Conservation (phyloP, 768 basidiomycete species). For the Mycena galericulata region DNA sequence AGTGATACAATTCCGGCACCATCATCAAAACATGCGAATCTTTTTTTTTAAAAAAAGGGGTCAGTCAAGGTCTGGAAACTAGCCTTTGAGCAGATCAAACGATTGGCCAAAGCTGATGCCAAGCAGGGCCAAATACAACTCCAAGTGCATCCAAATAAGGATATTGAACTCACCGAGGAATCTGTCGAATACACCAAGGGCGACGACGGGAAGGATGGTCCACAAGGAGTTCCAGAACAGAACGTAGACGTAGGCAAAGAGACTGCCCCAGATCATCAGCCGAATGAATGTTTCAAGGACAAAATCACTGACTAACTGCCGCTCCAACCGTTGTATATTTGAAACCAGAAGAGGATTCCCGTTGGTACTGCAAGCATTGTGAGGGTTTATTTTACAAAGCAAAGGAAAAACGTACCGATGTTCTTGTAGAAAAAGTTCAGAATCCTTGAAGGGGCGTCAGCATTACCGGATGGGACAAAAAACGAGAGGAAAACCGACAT, state of each 20-base stretch:
- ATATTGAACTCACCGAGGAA: constrained; percentile 78
- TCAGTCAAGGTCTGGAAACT: neutral
- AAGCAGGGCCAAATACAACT: too few relatives aligned
- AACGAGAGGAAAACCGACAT: constrained; percentile 62
- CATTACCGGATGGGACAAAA: neutral
- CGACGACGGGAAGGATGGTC: constrained; percentile 93
- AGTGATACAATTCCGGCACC: constrained; percentile 89
- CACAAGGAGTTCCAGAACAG: constrained; percentile 99
- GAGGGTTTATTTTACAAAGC: too few relatives aligned
- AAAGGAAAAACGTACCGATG: constrained; percentile 53
- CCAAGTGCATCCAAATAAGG: too few relatives aligned
- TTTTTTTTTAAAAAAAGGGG: constrained; percentile 44
- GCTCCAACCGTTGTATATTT: constrained; percentile 93
- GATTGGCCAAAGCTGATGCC: too few relatives aligned
- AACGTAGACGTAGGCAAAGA: constrained; percentile 93
- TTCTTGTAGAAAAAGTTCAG: constrained; percentile 99
- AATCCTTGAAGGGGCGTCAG: constrained; percentile 64
- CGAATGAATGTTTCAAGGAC: neutral
- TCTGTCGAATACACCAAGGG: constrained; percentile 95
- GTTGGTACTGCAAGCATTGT: constrained; percentile 70
- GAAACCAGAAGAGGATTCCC: constrained; percentile 98
- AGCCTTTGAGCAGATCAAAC: too few relatives aligned
- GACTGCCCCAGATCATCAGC: constrained; percentile 49
- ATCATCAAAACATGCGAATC: constrained; percentile 91
- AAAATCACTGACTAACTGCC: constrained; percentile 80